These are phyloP conservation scores for Solanum appendiculatum DNA, from an alignment of 257 asterid species.

Conservation along the genomic window DNA sequence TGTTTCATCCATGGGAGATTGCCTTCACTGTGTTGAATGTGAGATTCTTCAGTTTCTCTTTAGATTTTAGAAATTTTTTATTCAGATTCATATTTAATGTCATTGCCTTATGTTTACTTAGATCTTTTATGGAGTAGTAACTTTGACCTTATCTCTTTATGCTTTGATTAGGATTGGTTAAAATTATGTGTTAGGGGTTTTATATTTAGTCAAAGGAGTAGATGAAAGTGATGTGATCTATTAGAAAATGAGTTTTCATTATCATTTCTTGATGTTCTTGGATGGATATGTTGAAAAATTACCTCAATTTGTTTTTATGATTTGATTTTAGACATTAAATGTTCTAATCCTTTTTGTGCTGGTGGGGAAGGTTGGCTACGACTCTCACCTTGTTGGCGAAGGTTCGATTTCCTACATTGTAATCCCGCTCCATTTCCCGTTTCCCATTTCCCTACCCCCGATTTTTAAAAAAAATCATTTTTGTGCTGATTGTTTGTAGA, in stretches of 20 bases:
- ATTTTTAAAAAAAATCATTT: background rate
- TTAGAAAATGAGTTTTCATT: background rate
- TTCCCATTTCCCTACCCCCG: background rate
- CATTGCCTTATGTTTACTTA: background rate
- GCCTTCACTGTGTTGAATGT: slow-evolving; percentile 64
- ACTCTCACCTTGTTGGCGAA: background rate
- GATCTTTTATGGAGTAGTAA: background rate
- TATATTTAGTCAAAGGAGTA: background rate
- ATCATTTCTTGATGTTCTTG: background rate
- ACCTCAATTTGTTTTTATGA: background rate
- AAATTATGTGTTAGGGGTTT: background rate
- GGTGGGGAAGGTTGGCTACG: background rate
- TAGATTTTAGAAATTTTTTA: background rate
- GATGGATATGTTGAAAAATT: background rate
- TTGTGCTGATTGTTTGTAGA: background rate
- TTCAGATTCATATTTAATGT: background rate
- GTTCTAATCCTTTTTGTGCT: background rate
- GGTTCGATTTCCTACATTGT: background rate
- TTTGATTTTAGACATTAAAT: background rate
- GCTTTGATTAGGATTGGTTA: background rate
- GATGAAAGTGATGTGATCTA: background rate
- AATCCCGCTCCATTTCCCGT: background rate
- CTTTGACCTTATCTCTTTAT: background rate
- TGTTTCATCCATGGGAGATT: slow-evolving; percentile 93
- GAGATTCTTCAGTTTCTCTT: slow-evolving; percentile 17